These are phyloP conservation scores for Nematocida ausubeli DNA, from an alignment of 371 early-diverging fungal species.

Conservation along the genomic window DNA sequence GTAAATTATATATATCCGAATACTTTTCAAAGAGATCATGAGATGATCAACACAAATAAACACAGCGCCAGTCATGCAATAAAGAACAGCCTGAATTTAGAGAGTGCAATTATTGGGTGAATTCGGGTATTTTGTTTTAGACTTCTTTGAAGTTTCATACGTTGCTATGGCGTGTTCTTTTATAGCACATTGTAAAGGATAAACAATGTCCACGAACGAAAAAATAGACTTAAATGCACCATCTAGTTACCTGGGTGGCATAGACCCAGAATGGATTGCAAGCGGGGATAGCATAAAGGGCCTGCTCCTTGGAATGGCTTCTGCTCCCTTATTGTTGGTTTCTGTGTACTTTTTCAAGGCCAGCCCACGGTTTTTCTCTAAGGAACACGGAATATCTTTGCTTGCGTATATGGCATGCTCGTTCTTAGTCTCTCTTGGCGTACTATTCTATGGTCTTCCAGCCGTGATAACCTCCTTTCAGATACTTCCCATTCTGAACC, in stretches of 20 bases:
- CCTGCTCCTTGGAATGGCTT: slow-evolving; percentile 27
- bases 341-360: slow-evolving; percentile 55
- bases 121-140: not conserved
- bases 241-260: not conserved
- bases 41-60: too few species aligned
- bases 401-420: slow-evolving; percentile 21
- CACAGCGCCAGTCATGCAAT: too few species aligned
- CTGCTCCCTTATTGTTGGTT: slow-evolving; percentile 35
- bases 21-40: too few species aligned
- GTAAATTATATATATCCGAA: not conserved
- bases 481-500: slow-evolving; percentile 40
- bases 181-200: not conserved
- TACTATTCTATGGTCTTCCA: slow-evolving; percentile 13
- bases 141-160: not conserved
- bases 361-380: slow-evolving; percentile 38
- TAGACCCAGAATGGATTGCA: not conserved
- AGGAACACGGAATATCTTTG: slow-evolving; percentile 28
- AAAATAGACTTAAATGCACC: not conserved
- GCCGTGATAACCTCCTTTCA: slow-evolving; percentile 33
- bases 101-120: not conserved
- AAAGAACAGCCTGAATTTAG: too few species aligned
- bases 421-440: slow-evolving; percentile 18
- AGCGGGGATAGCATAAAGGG: slow-evolving; percentile 30
- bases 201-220: slow-evolving; percentile 2
- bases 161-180: slow-evolving; percentile 5